A percentile compares a stretch with the other conserved stretches of the same genome.
Evolutionary conservation across 768 basidiomycete genomes (phyloP).

Genomic region (Termitomyces sp.): DNA sequence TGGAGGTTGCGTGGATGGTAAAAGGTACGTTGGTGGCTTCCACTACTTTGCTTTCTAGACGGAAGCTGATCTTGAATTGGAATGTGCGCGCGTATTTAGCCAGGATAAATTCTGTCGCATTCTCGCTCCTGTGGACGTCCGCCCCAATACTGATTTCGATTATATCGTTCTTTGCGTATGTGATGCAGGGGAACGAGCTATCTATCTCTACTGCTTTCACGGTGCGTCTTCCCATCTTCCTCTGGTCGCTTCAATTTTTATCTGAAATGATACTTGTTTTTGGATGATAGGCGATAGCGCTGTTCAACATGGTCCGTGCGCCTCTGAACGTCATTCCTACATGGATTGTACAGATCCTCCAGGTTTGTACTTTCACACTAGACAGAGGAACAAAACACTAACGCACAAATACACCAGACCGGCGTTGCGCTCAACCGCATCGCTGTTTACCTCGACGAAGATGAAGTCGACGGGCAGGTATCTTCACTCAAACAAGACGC

Average conservation of each 20-base stretch:
- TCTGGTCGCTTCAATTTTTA: background rate
- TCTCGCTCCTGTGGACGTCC: conserved; percentile 64
- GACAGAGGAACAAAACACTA: background rate
- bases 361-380: conserved; percentile 23
- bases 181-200: conserved; percentile 67
- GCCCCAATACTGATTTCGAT: conserved; percentile 81
- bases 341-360: conserved; percentile 74
- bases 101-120: conserved; percentile 67
- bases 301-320: conserved; percentile 79
- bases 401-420: conserved; percentile 27
- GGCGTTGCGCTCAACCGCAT: conserved; percentile 65
- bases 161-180: conserved; percentile 70
- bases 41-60: background rate
- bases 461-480: conserved; percentile 65
- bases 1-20: conserved; percentile 74
- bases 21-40: conserved; percentile 37
- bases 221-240: conserved; percentile 27
- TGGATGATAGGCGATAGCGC: conserved; percentile 50
- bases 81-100: conserved; percentile 22
- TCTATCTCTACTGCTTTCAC: conserved; percentile 84
- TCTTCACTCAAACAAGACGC: conserved; percentile 49
- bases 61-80: background rate
- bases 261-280: background rate
- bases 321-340: conserved; percentile 79
- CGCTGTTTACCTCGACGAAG: conserved; percentile 59